Evolutionary conservation across 2,329 filamentous ascomycete species (phyloP), one percentile per base, ranked within the genome.

Genomic region (Furcasterigmium furcatum): DNA sequence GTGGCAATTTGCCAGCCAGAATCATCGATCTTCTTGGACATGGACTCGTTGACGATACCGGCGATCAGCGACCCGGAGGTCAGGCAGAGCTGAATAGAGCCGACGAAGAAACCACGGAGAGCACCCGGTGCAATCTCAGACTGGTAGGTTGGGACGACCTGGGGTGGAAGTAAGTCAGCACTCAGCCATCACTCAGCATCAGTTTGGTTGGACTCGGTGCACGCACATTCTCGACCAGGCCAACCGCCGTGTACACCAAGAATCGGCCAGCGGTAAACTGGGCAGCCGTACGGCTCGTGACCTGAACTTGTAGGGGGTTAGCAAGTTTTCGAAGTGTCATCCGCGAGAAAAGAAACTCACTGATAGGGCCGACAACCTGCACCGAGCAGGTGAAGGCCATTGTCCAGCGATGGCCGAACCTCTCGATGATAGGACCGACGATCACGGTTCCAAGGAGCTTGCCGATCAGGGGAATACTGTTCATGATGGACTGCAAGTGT

Each of bases 1-100:
- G 50, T 54, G 5, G 51, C 50, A n/a, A 51, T 46, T 22, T 47
- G 48, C 52, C 52, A 53, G 24, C 51, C 51, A 13, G 46, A 36
- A 42, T 46, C 41, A n/a, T 46, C 40, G 0, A 41, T 45, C 22
- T 41, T 29, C 16, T 39, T 38, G 19, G 52, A 48, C 52, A 54
- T 50, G 21, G 44, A 46, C 39, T 54, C 32, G 46, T 54, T 54
- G 45, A 50, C 46, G n/a, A 54, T 51, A 27, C 50, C 52, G 18
- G 52, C 52, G 29, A 54, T 54, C 12, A 52, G 47, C 0, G 52
- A 54, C n/a, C 50, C 52, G 18, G 44, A 48, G 21, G 52, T 50
- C 0, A 54, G 44, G 9, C 47, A 52, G 6, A 52, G 43, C 38
- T 54, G 49, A 22, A 52, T 48, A 3, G 47, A 50, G 10, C 50